Evolutionary conservation across 2,329 filamentous ascomycete genomes (phyloP), one percentile per base, ranked within the genome.

Genomic region (Fusarium beomiforme): DNA sequence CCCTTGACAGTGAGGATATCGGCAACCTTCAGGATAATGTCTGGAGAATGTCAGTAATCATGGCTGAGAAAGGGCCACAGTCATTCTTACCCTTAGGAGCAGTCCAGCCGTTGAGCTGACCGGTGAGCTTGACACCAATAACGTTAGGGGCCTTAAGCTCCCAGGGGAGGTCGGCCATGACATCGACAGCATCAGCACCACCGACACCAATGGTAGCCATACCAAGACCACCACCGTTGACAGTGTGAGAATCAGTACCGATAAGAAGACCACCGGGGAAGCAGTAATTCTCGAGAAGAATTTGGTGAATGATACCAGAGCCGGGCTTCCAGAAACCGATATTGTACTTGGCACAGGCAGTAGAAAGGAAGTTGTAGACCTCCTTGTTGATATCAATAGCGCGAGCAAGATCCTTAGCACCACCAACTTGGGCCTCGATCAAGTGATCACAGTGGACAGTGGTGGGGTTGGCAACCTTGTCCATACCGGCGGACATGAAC

Each of bases 311-410:
- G 83, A 98, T 99, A 89, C 96, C 96, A 81, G 95, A 98, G 78
- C 96, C 96, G 74, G 96, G 96, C 84, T 90, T 94, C 96, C 96
- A 99, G 92, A 98, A 98, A 87, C 96, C 96, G 83, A 98, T 98
- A 89, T 98, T 95, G 89, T 98, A 99, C 88, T 98, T 99, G 80
- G 95, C 95, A 83, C 95, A 98, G 74, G 95, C 93, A 71, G 91
- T 91, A 69, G 94, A 90, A 81, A 99, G 86, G 89, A 99, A 99
- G 85, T 98, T 93, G 86, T 98, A 99, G 77, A 99, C 96, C 85
- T 98, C 95, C 89, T 97, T 97, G 91, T 98, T 98, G 86, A 97
- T 97, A 77, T 91, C 89, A 79, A 95, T 87, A 78, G 96, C 96
- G 79, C 95, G 91, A 69, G 90, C 92, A 83, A 98, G 87, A 92